A percentile compares a stretch with the other conserved stretches of the same genome.
These are phyloP conservation scores for Penicillium corylophilum DNA, from an alignment of 2,329 filamentous ascomycete species.

Conservation along the genomic window DNA sequence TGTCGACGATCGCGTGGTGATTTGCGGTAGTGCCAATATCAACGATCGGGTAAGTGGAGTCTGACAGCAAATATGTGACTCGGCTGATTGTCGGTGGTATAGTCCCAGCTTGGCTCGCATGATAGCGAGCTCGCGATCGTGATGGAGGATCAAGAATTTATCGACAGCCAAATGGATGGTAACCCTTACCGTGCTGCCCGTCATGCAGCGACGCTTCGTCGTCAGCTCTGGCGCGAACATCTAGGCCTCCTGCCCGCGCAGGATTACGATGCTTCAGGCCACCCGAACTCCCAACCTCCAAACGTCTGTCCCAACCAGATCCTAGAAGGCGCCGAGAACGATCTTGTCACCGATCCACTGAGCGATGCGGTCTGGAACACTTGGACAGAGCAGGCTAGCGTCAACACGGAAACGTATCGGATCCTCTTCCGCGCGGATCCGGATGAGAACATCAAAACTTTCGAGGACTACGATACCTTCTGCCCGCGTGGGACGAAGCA, in stretches of 20 bases:
- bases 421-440: constrained; percentile 86
- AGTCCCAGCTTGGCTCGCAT: constrained; percentile 76
- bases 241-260: constrained; percentile 79
- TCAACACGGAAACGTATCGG: constrained; percentile 78
- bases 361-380: constrained; percentile 65
- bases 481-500: constrained; percentile 64
- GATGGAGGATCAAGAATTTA: constrained; percentile 71
- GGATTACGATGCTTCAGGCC: constrained; percentile 61
- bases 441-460: constrained; percentile 83
- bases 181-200: constrained; percentile 67
- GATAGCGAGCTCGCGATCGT: constrained; percentile 89
- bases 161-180: constrained; percentile 73
- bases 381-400: constrained; percentile 71
- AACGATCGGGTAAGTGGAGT: constrained; percentile 56
- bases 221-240: constrained; percentile 88
- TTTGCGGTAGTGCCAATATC: constrained; percentile 73
- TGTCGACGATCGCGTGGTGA: constrained; percentile 76
- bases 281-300: constrained; percentile 76
- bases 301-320: constrained; percentile 69
- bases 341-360: constrained; percentile 72
- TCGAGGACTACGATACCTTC: constrained; percentile 85
- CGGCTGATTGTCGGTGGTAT: background rate
- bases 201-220: constrained; percentile 77
- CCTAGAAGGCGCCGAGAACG: constrained; percentile 67
- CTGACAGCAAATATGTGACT: background rate